Evolutionary conservation across 192 early-diverging fungal species (phyloP).

Genomic region (Linnemannia exigua): DNA sequence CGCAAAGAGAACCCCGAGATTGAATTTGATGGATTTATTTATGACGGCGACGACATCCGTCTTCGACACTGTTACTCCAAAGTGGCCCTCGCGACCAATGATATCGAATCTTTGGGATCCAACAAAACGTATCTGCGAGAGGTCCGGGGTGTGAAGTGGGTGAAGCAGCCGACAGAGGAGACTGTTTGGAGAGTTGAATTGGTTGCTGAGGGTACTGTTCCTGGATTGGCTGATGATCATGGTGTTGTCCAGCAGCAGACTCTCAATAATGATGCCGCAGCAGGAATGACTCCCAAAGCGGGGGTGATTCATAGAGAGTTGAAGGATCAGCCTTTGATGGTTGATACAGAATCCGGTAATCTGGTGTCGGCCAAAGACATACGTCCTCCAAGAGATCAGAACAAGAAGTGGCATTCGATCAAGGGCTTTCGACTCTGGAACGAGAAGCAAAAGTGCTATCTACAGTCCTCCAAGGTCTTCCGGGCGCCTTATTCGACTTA

Average conservation of each 20-base stretch:
- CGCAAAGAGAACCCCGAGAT: constrained; percentile 21
- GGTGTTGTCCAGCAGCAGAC: background rate
- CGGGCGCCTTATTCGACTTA: constrained; percentile 43
- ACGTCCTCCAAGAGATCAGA: constrained; percentile 4
- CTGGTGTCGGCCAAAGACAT: background rate
- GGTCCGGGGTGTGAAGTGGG: constrained; percentile 29
- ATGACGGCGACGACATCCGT: constrained; percentile 40
- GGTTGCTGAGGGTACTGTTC: constrained; percentile 24
- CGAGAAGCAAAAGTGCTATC: constrained; percentile 37
- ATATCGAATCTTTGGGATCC: constrained; percentile 37
- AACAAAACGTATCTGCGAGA: constrained; percentile 47
- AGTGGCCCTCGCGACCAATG: constrained; percentile 35
- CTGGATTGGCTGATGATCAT: constrained; percentile 42
- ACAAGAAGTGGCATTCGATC: constrained; percentile 55
- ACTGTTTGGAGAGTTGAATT: constrained; percentile 47
- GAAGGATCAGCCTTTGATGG: background rate
- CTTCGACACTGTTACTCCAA: constrained; percentile 47
- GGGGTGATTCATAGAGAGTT: background rate
- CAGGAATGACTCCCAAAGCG: constrained; percentile 2
- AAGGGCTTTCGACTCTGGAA: constrained; percentile 51
- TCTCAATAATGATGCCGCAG: background rate
- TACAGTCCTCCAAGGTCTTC: constrained; percentile 50
- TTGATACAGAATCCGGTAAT: background rate
- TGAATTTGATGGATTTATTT: constrained; percentile 42
- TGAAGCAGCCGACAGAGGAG: constrained; percentile 34